Percentiles rank a stretch among this genome's conserved stretches.
Conservation (phyloP, 2,329 filamentous ascomycete species). For the Diaporthe citri region DNA sequence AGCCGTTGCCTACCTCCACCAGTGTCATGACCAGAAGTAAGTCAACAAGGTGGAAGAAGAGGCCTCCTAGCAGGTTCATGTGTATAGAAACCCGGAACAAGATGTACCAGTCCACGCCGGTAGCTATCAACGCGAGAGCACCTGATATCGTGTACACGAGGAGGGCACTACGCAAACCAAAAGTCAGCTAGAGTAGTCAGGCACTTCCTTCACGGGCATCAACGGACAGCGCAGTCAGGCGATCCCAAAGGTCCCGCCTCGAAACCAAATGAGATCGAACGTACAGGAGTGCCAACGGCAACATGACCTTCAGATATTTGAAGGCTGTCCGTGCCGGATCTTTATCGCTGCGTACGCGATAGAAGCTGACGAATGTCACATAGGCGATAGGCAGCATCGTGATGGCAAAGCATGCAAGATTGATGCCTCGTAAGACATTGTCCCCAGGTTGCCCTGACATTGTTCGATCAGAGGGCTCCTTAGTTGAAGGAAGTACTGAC, state of each 20-base stretch:
- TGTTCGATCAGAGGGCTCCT: neutral
- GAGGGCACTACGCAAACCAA: neutral
- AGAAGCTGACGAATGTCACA: neutral
- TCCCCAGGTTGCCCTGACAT: neutral
- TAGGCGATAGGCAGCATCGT: slow-evolving; percentile 4
- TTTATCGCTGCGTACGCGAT: neutral
- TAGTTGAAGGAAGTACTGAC: neutral
- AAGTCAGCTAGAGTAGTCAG: neutral
- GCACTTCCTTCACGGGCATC: neutral
- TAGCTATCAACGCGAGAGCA: neutral
- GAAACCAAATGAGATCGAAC: neutral
- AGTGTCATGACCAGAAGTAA: slow-evolving; percentile 6
- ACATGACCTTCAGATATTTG: slow-evolving; percentile 5
- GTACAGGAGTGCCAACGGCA: neutral
- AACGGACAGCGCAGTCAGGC: neutral
- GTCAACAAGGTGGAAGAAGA: neutral
- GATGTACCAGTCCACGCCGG: neutral
- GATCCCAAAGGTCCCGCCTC: neutral
- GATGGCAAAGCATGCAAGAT: neutral
- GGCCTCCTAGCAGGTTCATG: slow-evolving; percentile 4
- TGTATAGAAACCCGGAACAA: neutral
- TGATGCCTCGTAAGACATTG: neutral
- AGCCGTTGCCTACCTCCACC: slow-evolving; percentile 15
- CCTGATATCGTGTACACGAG: neutral
- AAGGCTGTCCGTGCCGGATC: slow-evolving; percentile 2